Evolutionary conservation across 495 filamentous ascomycete genomes (phyloP).

Genomic region (Penicillium herquei): DNA sequence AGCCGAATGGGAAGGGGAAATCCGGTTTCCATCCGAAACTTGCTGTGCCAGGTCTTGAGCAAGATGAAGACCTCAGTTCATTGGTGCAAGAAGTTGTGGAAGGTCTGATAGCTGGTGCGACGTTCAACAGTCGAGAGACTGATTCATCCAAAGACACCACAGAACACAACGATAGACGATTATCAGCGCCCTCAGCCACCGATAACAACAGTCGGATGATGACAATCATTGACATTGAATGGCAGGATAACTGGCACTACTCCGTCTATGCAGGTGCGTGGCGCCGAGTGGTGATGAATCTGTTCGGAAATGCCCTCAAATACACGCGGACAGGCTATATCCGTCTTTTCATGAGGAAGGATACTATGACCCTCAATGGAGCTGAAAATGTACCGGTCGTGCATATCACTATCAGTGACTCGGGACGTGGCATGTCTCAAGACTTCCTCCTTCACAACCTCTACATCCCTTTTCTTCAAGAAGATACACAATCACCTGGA

Average conservation of each 20-base stretch:
- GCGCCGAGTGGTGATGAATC: conserved; percentile 67
- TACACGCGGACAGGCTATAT: conserved; percentile 55
- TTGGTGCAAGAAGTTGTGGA: conserved; percentile 39
- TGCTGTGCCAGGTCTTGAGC: conserved; percentile 16
- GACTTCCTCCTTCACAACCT: conserved; percentile 66
- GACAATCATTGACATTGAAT: conserved; percentile 53
- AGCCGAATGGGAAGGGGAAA: not conserved
- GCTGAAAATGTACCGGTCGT: conserved; percentile 23
- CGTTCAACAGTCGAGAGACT: conserved; percentile 17
- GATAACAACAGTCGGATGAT: conserved; percentile 28
- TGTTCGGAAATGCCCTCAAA: conserved; percentile 73
- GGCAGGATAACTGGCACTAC: conserved; percentile 50
- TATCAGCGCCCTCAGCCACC: not conserved
- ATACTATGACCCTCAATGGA: conserved; percentile 12
- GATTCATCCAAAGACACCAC: not conserved
- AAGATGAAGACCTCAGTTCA: conserved; percentile 31
- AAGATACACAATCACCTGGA: conserved; percentile 62
- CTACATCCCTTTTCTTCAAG: conserved; percentile 71
- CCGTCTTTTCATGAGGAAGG: conserved; percentile 13
- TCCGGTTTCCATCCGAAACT: not conserved
- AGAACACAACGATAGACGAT: not conserved
- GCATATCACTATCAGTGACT: conserved; percentile 57
- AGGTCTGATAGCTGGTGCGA: conserved; percentile 22
- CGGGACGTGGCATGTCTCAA: conserved; percentile 65
- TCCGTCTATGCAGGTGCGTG: conserved; percentile 60